Evolutionary conservation across 2,329 filamentous ascomycete species (phyloP), one percentile per base, ranked within the genome.

Genomic region (Hymenoscyphus scutula): DNA sequence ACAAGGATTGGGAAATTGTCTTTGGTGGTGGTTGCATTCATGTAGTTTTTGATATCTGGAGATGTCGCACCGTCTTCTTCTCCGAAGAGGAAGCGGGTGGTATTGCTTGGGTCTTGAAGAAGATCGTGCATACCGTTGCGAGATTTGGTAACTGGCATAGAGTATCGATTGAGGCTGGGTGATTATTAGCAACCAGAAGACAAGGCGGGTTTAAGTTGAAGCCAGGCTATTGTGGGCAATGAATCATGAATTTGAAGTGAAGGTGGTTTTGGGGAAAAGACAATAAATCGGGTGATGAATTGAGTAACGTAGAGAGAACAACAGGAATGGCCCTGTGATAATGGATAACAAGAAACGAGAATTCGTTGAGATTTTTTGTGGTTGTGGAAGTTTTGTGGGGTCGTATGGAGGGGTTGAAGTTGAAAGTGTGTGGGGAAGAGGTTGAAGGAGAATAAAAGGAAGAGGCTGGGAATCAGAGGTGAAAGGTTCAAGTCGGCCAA

Each of bases 1-100:
- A 91, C 85, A 67, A 95, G 83, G 65, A 94, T 93, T 32, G 93
- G 92, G 71, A 97, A 98, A 72, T 87, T 89, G 75, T 97, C 91
- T 72, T 96, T 89, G 57, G 85, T 87, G 67, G 87, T 86, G 61
- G 88, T 86, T 77, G 90, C 84, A 74, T 88, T 84, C 66, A 91
- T 81, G 75, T 88, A 89, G 67, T 83, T 87, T 72, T 86, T 88
- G 68, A 89, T 83, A 64, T 89, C 87, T 58, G 73, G 74, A 60
- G 77, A 74, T 61, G 73, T 67, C 10, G 75, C 69, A 63, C 77
- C 75, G 62, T 92, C 88, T 64, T 92, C 91, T 70, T 92, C 90
- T 64, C 89, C 89, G 74, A 97, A 96, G 41, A 97, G 81, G 72
- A 96, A 96, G 61, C 90, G 88, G 29, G 91, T 85, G 13, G 91